Base-by-base conservation (phyloP, 78 protist species). In the Carpediemonas membranifera region DNA sequence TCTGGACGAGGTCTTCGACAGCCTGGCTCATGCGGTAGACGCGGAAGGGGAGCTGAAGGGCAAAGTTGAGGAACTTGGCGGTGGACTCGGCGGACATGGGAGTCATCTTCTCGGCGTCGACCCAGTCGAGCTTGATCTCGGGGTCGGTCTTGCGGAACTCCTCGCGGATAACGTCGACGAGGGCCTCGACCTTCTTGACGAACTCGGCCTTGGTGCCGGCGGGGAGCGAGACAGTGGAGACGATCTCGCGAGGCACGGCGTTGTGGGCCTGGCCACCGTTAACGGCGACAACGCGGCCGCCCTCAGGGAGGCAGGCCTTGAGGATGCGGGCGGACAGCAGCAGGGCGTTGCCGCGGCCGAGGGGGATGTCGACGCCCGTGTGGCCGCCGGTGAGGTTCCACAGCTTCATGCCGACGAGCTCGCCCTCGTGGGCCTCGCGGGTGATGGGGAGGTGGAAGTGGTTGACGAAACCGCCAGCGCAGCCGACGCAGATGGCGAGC, bases 1-100 rank as follows among this genome's bases (percentile, higher is more conserved):
- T 61, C 68, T 71, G 64, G 53, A 71, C 76, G 5, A 61, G 71
- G 36, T 65, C 76, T 2, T 7, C 76, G 33, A 61, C 68, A 11
- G 7, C 65, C 2, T 74, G 71, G 52, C 41, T 19, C 59, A 56
- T 39, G 36, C 71, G 19, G 19, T 31, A 2, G 36, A 63, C 71
- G 19, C 76, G 71, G 76, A 65, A 73, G 25, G 65, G 76, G n/a
- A 43, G 33, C 52, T 1, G 52, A 7, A 31, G 31, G 33, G 65
- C 7, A 14, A 64, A 7, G n/a, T 11, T 7, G 30, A 71, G 39
- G 58, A 70, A 14, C 62, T 7, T 30, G 59, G 36, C 52, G 43
- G 74, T 14, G 16, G 74, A 66, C 69, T 51, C 69, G 11, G 60
- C 44, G 34, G 60, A 33, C n/a, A n/a, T n/a, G n/a, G n/a, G n/a